Evolutionary conservation across 1,284 basidiomycete genomes (phyloP).

Genomic region (Boletus mariae): DNA sequence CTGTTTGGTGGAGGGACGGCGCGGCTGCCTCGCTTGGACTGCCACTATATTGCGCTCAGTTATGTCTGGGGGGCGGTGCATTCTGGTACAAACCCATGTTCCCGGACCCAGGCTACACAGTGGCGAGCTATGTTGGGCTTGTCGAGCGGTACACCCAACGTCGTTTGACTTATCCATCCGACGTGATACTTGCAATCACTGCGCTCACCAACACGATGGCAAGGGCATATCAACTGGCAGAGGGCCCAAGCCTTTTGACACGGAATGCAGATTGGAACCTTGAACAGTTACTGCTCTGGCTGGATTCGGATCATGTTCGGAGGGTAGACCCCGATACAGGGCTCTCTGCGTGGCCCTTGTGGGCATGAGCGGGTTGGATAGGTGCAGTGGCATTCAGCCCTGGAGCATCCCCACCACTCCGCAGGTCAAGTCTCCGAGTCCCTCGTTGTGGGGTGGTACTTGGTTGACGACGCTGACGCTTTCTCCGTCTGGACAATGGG

Average conservation of each 20-base stretch:
- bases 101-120: background rate
- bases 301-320: background rate
- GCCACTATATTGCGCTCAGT: background rate
- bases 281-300: background rate
- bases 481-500: background rate
- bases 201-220: background rate
- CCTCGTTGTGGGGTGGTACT: background rate
- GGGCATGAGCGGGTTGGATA: background rate
- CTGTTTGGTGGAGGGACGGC: background rate
- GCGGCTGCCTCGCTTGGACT: background rate
- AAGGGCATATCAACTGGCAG: background rate
- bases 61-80: background rate
- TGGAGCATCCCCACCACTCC: too few relatives aligned
- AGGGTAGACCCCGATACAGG: background rate
- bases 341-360: background rate
- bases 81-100: background rate
- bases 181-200: background rate
- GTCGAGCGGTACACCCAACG: background rate
- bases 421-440: background rate
- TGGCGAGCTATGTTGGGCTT: background rate
- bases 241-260: background rate
- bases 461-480: background rate
- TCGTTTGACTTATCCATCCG: background rate
- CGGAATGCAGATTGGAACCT: background rate
- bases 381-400: background rate